Percentiles rank a stretch among this genome's conserved stretches.
Evolutionary conservation across 202 grass and related monocot genomes (phyloP).

Genomic region (Panicum virgatum): DNA sequence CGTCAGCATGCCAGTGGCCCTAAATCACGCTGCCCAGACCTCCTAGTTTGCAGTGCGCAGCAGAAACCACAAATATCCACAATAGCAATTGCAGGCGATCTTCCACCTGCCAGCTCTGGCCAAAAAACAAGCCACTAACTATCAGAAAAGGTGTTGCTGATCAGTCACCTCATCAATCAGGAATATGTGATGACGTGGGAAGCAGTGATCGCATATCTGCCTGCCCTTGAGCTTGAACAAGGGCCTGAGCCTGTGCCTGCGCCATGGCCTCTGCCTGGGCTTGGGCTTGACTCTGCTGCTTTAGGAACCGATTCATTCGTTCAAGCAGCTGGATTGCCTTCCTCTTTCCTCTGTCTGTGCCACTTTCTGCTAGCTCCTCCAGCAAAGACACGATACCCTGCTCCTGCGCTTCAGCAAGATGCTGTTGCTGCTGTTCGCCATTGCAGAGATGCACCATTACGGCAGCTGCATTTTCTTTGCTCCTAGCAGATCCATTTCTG

Average conservation of each 20-base stretch:
- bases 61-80: conserved; percentile 48
- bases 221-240: conserved; percentile 24
- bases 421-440: conserved; percentile 72
- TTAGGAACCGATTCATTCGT: conserved; percentile 70
- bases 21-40: conserved; percentile 28
- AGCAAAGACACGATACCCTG: conserved; percentile 59
- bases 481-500: conserved; percentile 70
- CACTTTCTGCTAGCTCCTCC: conserved; percentile 71
- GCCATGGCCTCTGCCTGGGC: conserved; percentile 47
- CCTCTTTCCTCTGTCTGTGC: conserved; percentile 80
- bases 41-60: conserved; percentile 32
- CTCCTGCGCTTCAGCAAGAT: conserved; percentile 81
- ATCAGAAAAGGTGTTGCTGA: conserved; percentile 32
- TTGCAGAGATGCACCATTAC: conserved; percentile 85
- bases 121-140: conserved; percentile 42
- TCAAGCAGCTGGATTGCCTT: conserved; percentile 79
- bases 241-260: conserved; percentile 15
- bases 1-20: conserved; percentile 41
- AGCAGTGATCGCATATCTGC: conserved; percentile 40
- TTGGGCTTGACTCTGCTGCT: conserved; percentile 73
- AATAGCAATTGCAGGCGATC: conserved; percentile 42
- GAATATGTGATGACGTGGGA: conserved; percentile 40
- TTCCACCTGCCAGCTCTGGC: conserved; percentile 42
- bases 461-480: conserved; percentile 91
- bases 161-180: conserved; percentile 43